Base-by-base conservation (phyloP, 2,329 filamentous ascomycete genomes). In the Chrysosporium keratinophilum region DNA sequence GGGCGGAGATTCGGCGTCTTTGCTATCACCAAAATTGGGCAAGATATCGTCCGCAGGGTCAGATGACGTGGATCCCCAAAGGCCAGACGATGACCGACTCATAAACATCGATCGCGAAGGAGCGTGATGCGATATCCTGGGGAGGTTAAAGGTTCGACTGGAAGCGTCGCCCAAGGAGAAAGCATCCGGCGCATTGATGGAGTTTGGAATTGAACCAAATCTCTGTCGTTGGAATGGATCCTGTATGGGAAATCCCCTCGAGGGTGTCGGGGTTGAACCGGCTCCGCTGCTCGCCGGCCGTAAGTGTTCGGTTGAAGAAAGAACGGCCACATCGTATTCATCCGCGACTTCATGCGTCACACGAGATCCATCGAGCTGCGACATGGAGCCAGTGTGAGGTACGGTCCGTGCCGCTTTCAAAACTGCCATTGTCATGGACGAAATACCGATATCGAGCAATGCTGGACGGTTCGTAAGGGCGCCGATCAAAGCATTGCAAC, bases 401-500 rank as follows among this genome's bases (percentile, higher is more conserved):
- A 34, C 3, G 3, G 15, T 23, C 2, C 11, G 31, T 10, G 43
- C 12, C 10, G 51, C 28, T 23, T 55, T 84, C 48, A 83, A 78
- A 14, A 84, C 78, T 3, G 91, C 91, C 83, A 96, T 86, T 1
- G 91, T 96, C 47, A 98, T 76, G 2, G 90, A 95, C 0, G 91
- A 87, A 71, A 95, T 87, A 28, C 84, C 85, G 14, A 97, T 85
- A 65, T 97, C 90, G 63, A 95, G 81, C 12, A 98, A 77, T 0
- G 95, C 89, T 0, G 93, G 91, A 63, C 95, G 87, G 56, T 91
- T 87, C 0, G 90, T 94, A 59, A 98, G 80, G 23, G 89, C 89
- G 11, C 91, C 89, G 58, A 98, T 90, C 43, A 98, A 72, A 1
- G 93, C 93, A 71, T 98, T 98, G 71, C 91, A 95, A 39, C 93